Evolutionary conservation across 2,329 filamentous ascomycete species (phyloP), one percentile per base, ranked within the genome.

Genomic region (Orbilia javanica): DNA sequence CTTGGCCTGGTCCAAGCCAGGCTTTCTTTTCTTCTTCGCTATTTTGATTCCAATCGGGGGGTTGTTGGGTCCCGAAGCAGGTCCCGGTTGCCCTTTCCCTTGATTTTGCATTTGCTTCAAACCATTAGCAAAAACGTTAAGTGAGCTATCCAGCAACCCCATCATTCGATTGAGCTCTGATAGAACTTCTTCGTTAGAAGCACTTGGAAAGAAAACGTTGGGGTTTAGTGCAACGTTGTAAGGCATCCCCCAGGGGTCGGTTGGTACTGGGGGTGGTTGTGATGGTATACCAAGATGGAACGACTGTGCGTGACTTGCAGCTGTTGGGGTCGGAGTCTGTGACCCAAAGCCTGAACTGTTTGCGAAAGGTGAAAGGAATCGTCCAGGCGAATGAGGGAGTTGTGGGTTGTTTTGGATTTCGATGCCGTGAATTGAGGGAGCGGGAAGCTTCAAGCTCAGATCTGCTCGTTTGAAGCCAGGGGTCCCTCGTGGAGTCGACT

Each of bases 211-310:
- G 27, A 78, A 78, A 31, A 68, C 74, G 5, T 68, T 66, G 18
- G 74, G 74, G 42, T 78, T 72, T 20, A 78, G 27, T 2, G 68
- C 63, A 13, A 69, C 62, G 36, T 78, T 78, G 31, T 67, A 65
- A 25, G 74, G 74, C 74, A 78, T 78, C 15, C 74, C 74, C 74
- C 74, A 78, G 18, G 74, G 74, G 39, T 78, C 74, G 5, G 50
- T 67, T 50, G 65, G 44, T 31, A 66, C 66, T 31, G 73, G 42
- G 3, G 73, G 52, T 39, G 73, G 44, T 39, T 66, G 44, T 18
- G 31, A 44, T 6, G 60, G 60, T 39, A 62, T 53, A 39, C 52
- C 53, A 39, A 77, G 57, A 36, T 71, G 66, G 20, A 77, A 71
- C 1, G 74, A 66, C 18, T 78, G 74, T 18, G 74, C 74, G 20